A percentile compares a stretch with the other conserved stretches of the same genome.
Evolutionary conservation across 257 asterid genomes (phyloP).

Genomic region (Phtheirospermum japonicum): DNA sequence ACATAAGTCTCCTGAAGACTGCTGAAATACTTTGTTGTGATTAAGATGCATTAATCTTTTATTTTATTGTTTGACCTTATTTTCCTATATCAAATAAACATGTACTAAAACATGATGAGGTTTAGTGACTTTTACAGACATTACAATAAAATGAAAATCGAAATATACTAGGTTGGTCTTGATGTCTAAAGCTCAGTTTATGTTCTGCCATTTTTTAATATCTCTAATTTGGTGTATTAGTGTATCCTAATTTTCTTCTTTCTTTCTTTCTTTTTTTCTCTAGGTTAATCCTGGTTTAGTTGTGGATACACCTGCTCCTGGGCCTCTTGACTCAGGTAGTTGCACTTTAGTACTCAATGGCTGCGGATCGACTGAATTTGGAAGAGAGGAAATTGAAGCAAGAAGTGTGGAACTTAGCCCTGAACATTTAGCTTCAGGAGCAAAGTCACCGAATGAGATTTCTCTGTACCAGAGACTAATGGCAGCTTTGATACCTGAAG

Average conservation of each 20-base stretch:
- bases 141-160: conserved; percentile 8
- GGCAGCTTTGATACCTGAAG: conserved; percentile 84
- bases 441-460: conserved; percentile 44
- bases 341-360: conserved; percentile 40
- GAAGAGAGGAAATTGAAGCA: conserved; percentile 50
- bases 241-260: conserved; percentile 9
- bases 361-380: conserved; percentile 44
- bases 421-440: conserved; percentile 44
- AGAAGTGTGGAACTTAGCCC: conserved; percentile 47
- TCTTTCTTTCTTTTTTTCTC: conserved; percentile 15
- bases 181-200: conserved; percentile 27
- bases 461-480: conserved; percentile 75
- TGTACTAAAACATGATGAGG: neutral
- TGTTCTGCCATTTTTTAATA: conserved; percentile 15
- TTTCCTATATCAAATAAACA: conserved; percentile 1
- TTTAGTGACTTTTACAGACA: conserved; percentile 12
- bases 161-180: conserved; percentile 17
- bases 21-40: conserved; percentile 11
- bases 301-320: conserved; percentile 40
- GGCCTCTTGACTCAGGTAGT: conserved; percentile 49
- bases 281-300: conserved; percentile 54
- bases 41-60: conserved; percentile 10
- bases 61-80: conserved; percentile 5
- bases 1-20: neutral
- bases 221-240: neutral